Conservation (phyloP, 1,284 basidiomycete genomes). For the Puccinia coronata region DNA sequence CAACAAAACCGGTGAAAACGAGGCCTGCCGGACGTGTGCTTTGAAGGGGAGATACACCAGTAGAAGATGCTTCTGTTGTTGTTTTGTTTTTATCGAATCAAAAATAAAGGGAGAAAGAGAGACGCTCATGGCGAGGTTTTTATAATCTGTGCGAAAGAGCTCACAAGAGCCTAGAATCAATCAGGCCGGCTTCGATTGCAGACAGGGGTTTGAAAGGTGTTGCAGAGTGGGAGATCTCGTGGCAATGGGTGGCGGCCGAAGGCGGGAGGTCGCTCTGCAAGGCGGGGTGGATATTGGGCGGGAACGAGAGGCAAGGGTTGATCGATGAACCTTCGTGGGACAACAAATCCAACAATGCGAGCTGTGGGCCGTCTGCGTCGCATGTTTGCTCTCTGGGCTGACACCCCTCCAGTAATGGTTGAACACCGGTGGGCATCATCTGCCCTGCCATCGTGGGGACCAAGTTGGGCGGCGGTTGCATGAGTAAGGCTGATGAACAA, state of each 20-base stretch:
- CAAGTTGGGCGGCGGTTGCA: background rate
- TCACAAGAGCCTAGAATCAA: constrained; percentile 10
- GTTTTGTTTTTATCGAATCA: too few species aligned
- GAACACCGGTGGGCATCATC: background rate
- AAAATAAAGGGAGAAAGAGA: too few species aligned
- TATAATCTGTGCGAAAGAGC: too few species aligned
- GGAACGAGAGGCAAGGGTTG: constrained; percentile 5
- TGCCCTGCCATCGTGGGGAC: background rate
- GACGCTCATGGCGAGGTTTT: too few species aligned
- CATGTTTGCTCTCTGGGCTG: background rate
- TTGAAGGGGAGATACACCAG: too few species aligned
- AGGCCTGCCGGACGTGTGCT: too few species aligned
- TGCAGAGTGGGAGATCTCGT: background rate
- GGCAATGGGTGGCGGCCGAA: background rate
- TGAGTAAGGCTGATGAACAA: background rate
- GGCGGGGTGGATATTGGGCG: background rate
- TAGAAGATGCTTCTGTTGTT: too few species aligned
- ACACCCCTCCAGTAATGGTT: background rate
- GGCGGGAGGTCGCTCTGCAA: background rate
- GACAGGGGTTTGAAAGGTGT: background rate
- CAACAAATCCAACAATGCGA: background rate
- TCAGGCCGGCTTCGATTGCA: constrained; percentile 6
- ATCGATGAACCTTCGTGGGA: background rate
- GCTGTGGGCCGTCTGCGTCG: background rate
- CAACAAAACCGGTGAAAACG: too few species aligned